Base-by-base conservation (phyloP, 441 rosid species). In the Erodium trifolium region DNA sequence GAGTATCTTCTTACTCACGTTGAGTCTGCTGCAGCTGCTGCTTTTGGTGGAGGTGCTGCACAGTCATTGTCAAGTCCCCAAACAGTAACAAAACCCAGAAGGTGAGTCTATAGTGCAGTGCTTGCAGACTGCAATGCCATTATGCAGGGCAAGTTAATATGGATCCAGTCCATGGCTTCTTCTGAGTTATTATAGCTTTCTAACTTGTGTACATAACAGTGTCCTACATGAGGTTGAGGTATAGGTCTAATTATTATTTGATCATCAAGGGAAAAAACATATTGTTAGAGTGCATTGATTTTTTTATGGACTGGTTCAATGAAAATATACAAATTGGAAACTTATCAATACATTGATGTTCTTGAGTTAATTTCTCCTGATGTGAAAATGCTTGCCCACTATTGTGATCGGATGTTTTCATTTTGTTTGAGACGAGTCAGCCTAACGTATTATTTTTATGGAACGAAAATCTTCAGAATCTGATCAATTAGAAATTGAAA, bases 21-120 rank as follows among this genome's bases (percentile, higher is more conserved):
- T 0, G 99, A 90, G 77, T 92, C 97, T 0, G 98, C 97, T 14
- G 99, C 99, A 13, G 99, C 99, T 14, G 96, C 96, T 17, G 84
- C 55, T 0, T 18, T 57, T 18, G 63, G 63, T 17, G 63, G 63
- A 18, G 63, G 34, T 31, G 34, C 17, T 57, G 23, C 29, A 57
- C 27, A 57, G 6, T 57, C 29, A 7, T 57, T 27, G 5, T 9
- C 63, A 7, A 57, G 0, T 57, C 0, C 12, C 12, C 23, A 18
- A 19, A 57, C 63, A 9, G 63, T 17, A 57, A 57, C 29, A 17
- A 57, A 19, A 17, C 29, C 63, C 10, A 57, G 27, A 57, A 57
- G 63, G 63, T 57, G 11, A 57, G 18, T 8, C 29, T 57, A 57
- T 6, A 17, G 11, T 57, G 62, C 62, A 51, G 59, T 51, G 6